Conservation (phyloP, 768 basidiomycete species). For the Pleurotus citrinopileatus region DNA sequence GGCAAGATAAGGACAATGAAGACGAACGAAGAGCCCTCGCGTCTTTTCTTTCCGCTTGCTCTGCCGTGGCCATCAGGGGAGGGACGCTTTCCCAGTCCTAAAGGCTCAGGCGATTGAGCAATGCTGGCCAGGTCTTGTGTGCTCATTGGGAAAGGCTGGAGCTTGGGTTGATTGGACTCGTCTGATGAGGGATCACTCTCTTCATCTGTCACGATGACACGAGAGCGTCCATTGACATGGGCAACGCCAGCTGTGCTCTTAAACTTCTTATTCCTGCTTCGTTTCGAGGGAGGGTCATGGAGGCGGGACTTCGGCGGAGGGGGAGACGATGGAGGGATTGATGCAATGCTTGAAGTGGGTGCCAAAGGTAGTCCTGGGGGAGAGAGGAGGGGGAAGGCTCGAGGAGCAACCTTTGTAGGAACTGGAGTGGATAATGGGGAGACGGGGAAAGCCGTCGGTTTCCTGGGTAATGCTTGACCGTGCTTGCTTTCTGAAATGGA, state of each 20-base stretch:
- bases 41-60: slow-evolving; percentile 1
- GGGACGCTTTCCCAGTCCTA: slow-evolving; percentile 6
- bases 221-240: not conserved
- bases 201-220: slow-evolving; percentile 1
- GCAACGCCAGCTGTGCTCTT: not conserved
- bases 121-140: slow-evolving; percentile 40
- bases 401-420: slow-evolving; percentile 7
- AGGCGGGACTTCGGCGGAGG: not conserved
- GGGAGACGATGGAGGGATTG: slow-evolving; percentile 1
- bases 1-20: too few relatives aligned
- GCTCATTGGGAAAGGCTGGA: slow-evolving; percentile 51
- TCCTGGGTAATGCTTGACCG: too few relatives aligned
- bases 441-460: slow-evolving; percentile 9
- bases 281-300: too few relatives aligned
- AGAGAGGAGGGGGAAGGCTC: slow-evolving; percentile 18
- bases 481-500: too few relatives aligned
- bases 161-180: slow-evolving; percentile 9
- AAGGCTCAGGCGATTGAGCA: slow-evolving; percentile 18
- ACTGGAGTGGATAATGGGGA: slow-evolving; percentile 7
- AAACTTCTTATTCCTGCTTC: not conserved
- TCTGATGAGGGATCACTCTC: slow-evolving; percentile 2
- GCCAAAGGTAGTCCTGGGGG: slow-evolving; percentile 12
- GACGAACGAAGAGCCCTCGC: not conserved
- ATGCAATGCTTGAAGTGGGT: slow-evolving; percentile 8
- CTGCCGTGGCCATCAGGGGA: slow-evolving; percentile 8